phyloP scores from a whole-genome alignment of 768 basidiomycete genomes.

The Boletus subcaerulescens region DNA sequence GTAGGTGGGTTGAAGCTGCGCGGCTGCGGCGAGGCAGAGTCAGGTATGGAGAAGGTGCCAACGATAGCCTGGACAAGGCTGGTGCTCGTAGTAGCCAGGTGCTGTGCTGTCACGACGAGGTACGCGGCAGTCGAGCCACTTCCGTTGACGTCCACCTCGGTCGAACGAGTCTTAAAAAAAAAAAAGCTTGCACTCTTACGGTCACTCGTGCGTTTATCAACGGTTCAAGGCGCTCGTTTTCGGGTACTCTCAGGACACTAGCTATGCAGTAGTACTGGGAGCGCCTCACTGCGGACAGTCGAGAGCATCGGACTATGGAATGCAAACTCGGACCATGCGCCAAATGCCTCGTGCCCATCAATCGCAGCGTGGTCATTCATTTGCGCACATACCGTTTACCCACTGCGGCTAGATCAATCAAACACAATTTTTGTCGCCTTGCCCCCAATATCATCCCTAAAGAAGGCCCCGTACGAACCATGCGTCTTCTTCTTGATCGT shows the following conservation, averaged over 20 bases:
- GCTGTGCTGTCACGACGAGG: constrained; percentile 9
- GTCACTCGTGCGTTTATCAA: not conserved
- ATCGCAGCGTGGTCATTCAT: constrained; percentile 8
- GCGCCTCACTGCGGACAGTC: not conserved
- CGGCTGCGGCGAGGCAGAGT: constrained; percentile 23
- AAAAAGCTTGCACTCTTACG: not conserved
- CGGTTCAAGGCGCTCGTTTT: constrained; percentile 1
- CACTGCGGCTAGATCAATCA: constrained; percentile 31
- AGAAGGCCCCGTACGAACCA: constrained; percentile 86
- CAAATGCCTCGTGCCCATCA: constrained; percentile 8
- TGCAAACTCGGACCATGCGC: not conserved
- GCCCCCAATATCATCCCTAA: constrained; percentile 56
- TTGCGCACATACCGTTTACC: not conserved
- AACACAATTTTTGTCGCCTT: constrained; percentile 81
- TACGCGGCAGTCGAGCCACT: not conserved
- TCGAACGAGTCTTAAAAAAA: not conserved
- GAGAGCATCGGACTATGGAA: no score
- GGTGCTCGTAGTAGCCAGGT: not conserved
- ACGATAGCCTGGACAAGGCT: not conserved
- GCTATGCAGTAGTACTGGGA: not conserved
- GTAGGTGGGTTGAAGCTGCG: constrained; percentile 12
- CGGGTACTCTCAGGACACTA: constrained; percentile 4
- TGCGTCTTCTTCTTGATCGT: constrained; percentile 97
- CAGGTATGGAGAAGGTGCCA: not conserved
- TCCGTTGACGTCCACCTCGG: not conserved